These are phyloP conservation scores for Aspergillus baeticus DNA, from an alignment of 495 filamentous ascomycete genomes.

Conservation along the genomic window DNA sequence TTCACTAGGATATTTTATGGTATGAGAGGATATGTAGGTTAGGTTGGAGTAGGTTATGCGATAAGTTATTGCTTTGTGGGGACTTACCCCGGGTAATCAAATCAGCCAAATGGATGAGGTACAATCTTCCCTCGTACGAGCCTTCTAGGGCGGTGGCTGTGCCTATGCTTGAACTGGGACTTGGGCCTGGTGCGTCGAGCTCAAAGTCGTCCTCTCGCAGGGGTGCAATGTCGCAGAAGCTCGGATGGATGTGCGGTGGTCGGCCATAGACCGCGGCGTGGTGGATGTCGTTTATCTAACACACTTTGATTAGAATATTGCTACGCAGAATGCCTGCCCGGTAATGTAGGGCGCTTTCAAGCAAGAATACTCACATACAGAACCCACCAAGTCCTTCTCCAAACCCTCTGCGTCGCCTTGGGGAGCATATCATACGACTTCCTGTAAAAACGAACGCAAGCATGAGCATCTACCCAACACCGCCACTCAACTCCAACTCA, in stretches of 20 bases:
- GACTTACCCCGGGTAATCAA: background rate
- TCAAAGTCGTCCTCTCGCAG: background rate
- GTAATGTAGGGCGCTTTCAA: background rate
- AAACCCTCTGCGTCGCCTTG: background rate
- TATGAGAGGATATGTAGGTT: no score
- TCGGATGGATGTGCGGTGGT: background rate
- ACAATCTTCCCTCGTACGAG: background rate
- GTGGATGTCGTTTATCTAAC: conserved; percentile 5
- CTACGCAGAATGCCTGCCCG: background rate
- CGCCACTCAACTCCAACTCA: no score
- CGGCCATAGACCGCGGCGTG: background rate
- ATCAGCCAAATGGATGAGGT: background rate
- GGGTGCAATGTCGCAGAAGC: background rate
- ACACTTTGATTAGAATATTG: background rate
- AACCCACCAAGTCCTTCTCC: conserved; percentile 3
- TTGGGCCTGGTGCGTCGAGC: background rate
- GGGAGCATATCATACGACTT: conserved; percentile 1
- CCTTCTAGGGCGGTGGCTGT: no score
- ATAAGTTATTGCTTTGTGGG: background rate
- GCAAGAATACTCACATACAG: background rate
- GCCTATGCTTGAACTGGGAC: background rate
- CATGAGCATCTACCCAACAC: background rate
- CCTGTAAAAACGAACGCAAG: background rate
- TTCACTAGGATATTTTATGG: no score
- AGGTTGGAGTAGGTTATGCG: no score